Evolutionary conservation across 306 rosid genomes (phyloP).

Genomic region (Trifolium fragiferum): DNA sequence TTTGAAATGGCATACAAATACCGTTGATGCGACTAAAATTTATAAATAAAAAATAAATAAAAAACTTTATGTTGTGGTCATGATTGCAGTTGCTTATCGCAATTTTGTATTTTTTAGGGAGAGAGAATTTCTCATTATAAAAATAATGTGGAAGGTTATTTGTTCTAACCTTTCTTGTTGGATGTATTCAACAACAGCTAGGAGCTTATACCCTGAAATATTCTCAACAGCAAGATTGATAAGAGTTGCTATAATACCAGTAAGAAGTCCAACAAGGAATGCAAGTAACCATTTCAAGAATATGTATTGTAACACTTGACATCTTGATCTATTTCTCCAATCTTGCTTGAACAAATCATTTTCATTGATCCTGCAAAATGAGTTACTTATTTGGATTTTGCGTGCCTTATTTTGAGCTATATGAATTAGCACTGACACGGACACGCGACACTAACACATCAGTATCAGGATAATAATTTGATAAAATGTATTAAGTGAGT

Average conservation of each 20-base stretch:
- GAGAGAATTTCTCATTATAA: not conserved
- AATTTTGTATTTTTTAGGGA: too few relatives aligned
- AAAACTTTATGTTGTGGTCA: too few relatives aligned
- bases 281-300: not conserved
- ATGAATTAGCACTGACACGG: not conserved
- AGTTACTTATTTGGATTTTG: too few relatives aligned
- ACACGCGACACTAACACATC: not conserved
- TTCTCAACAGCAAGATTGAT: not conserved
- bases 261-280: not conserved
- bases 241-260: not conserved
- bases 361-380: not conserved
- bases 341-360: not conserved
- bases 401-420: too few relatives aligned
- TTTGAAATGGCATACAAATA: too few relatives aligned
- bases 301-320: not conserved
- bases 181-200: not conserved
- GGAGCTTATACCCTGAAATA: not conserved
- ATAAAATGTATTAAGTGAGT: too few relatives aligned
- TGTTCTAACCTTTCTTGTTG: not conserved
- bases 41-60: too few relatives aligned
- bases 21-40: too few relatives aligned
- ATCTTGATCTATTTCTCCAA: not conserved
- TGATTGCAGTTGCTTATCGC: too few relatives aligned
- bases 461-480: too few relatives aligned
- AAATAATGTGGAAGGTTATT: not conserved